Conservation (phyloP, 2,329 filamentous ascomycete genomes). For the Orbilia blumenaviensis region DNA sequence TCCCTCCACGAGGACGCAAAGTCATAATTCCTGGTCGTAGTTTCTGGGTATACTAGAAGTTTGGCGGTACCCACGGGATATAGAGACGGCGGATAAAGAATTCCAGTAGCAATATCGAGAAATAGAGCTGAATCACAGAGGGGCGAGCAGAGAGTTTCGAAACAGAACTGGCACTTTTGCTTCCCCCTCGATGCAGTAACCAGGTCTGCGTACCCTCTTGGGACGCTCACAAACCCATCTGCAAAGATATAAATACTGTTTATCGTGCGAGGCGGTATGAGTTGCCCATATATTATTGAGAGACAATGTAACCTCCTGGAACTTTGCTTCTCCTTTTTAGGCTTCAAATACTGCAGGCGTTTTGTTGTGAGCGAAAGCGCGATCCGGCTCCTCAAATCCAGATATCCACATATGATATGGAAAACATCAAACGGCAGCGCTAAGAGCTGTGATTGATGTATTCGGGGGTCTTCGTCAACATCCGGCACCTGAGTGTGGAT, state of each 20-base stretch:
- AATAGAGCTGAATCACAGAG: background rate
- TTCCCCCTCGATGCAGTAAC: background rate
- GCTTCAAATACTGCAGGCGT: background rate
- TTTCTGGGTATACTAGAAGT: background rate
- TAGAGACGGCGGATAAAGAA: background rate
- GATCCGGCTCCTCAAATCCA: background rate
- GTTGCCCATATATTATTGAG: background rate
- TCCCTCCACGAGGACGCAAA: background rate
- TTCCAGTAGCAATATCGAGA: background rate
- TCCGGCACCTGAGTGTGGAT: background rate
- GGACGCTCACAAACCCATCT: too few species aligned
- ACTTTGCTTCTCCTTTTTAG: background rate
- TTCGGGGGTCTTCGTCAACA: background rate
- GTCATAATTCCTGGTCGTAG: background rate
- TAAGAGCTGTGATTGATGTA: background rate
- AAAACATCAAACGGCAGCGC: background rate
- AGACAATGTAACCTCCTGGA: background rate
- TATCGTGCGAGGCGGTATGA: background rate
- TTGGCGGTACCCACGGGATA: background rate
- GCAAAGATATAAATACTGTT: background rate
- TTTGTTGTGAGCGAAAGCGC: constrained; percentile 9
- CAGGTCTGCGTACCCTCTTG: too few species aligned
- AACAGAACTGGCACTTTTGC: background rate
- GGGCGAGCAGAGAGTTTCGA: background rate
- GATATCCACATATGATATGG: background rate